These are phyloP conservation scores for Myxozyma melibiosi DNA, from an alignment of 805 yeast species.

Conservation along the genomic window DNA sequence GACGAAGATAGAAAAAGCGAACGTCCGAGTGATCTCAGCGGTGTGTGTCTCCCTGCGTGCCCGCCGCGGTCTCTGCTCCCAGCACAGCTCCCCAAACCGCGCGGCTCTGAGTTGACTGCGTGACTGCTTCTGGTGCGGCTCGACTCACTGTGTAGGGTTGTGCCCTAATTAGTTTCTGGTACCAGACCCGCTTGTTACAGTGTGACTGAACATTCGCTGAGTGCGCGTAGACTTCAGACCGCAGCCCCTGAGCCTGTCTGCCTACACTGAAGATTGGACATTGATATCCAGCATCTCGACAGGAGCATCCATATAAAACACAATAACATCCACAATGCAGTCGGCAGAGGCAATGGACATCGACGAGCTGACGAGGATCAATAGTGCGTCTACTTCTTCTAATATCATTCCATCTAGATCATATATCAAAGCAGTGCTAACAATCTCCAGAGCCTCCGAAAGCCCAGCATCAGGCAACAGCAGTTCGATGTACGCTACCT, in stretches of 20 bases:
- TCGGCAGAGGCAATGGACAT: slow-evolving; percentile 31
- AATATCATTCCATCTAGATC: background rate
- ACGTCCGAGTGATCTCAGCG: too few relatives aligned
- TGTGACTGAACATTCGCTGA: background rate
- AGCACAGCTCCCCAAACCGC: slow-evolving; percentile 1
- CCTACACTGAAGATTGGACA: too few relatives aligned
- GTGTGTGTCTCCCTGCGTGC: background rate
- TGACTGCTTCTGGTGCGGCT: slow-evolving; percentile 16
- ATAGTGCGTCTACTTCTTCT: background rate
- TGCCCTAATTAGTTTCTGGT: slow-evolving; percentile 10
- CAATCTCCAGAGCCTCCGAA: slow-evolving; percentile 13
- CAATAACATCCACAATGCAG: slow-evolving; percentile 10
- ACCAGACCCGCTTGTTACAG: background rate
- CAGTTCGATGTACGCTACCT: slow-evolving; percentile 28
- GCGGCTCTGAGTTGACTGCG: slow-evolving; percentile 3
- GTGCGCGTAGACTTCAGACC: background rate
- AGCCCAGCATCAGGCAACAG: slow-evolving; percentile 25
- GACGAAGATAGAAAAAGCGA: slow-evolving; percentile 1
- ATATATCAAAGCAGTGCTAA: too few relatives aligned
- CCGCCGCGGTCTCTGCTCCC: background rate
- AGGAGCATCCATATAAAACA: too few relatives aligned
- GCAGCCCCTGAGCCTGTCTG: too few relatives aligned
- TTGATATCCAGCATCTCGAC: too few relatives aligned
- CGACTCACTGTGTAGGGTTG: slow-evolving; percentile 3
- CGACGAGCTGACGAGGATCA: slow-evolving; percentile 12